Conservation (phyloP, 1,284 basidiomycete genomes). For the Ganoderma multipileum region DNA sequence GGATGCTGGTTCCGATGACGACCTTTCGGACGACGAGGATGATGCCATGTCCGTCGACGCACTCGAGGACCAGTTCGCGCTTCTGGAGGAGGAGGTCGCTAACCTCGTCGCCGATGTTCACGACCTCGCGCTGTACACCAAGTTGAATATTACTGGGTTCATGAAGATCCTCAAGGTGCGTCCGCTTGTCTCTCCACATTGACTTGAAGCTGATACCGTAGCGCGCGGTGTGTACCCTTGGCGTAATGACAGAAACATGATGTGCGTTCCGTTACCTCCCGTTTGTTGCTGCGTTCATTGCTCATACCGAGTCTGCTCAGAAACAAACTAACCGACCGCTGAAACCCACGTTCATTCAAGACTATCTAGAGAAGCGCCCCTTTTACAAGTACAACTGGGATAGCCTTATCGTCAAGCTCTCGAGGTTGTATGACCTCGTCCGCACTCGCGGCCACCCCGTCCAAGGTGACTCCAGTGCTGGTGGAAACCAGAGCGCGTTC, state of each 20-base stretch:
- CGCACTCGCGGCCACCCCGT: constrained; percentile 95
- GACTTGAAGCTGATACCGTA: constrained; percentile 8
- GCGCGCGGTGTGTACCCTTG: constrained; percentile 12
- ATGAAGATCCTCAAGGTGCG: constrained; percentile 96
- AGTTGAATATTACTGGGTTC: constrained; percentile 97
- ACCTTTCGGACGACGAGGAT: constrained; percentile 62
- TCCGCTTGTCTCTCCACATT: constrained; percentile 7
- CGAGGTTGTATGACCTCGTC: constrained; percentile 94
- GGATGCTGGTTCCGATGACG: constrained; percentile 69
- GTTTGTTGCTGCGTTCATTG: constrained; percentile 15
- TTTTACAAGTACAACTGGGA: constrained; percentile 97
- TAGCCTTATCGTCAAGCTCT: constrained; percentile 95
- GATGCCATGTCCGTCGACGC: constrained; percentile 74
- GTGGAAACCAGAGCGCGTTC: constrained; percentile 95
- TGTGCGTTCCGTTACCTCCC: constrained; percentile 47
- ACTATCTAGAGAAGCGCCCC: constrained; percentile 93
- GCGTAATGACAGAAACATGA: constrained; percentile 74
- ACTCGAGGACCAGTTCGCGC: constrained; percentile 89
- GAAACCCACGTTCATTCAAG: constrained; percentile 81
- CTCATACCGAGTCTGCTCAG: constrained; percentile 43
- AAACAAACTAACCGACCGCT: constrained; percentile 80
- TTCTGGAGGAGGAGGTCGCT: constrained; percentile 94
- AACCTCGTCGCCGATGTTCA: constrained; percentile 98
- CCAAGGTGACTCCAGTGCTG: constrained; percentile 92
- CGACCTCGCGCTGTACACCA: constrained; percentile 94